These are phyloP conservation scores for Selaginella tamariscina DNA, from an alignment of 75 land plant species.

Conservation along the genomic window DNA sequence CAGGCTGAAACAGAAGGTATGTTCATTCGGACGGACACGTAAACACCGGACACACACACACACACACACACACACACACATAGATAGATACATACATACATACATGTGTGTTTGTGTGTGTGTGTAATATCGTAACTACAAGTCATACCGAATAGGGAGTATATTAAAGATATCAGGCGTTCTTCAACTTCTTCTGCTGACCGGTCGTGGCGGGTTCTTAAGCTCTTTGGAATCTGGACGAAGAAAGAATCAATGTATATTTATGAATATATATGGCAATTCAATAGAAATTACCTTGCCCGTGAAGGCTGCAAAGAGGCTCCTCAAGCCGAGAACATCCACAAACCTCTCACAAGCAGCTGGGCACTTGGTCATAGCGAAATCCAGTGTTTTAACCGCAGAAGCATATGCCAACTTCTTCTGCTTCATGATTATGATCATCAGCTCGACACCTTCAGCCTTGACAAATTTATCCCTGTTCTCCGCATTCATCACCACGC, in stretches of 20 bases:
- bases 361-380: constrained; percentile 87
- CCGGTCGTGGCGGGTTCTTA: constrained; percentile 51
- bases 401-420: constrained; percentile 85
- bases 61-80: not conserved
- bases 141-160: constrained; percentile 89
- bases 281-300: constrained; percentile 73
- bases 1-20: constrained; percentile 47
- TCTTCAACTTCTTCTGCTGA: constrained; percentile 83
- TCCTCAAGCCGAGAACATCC: constrained; percentile 93
- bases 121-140: no score
- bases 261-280: not conserved
- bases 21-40: no score
- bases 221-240: constrained; percentile 55
- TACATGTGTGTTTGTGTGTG: no score
- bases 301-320: constrained; percentile 95
- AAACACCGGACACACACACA: no score
- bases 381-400: constrained; percentile 83
- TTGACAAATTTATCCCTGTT: constrained; percentile 96
- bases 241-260: not conserved
- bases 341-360: constrained; percentile 96
- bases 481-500: constrained; percentile 93
- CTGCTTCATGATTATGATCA: constrained; percentile 99
- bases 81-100: not conserved
- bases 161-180: constrained; percentile 73
- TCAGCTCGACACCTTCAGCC: constrained; percentile 95